Evolutionary conservation across 768 basidiomycete genomes (phyloP), one percentile per base, ranked within the genome.

Genomic region (Lactarius sp.): DNA sequence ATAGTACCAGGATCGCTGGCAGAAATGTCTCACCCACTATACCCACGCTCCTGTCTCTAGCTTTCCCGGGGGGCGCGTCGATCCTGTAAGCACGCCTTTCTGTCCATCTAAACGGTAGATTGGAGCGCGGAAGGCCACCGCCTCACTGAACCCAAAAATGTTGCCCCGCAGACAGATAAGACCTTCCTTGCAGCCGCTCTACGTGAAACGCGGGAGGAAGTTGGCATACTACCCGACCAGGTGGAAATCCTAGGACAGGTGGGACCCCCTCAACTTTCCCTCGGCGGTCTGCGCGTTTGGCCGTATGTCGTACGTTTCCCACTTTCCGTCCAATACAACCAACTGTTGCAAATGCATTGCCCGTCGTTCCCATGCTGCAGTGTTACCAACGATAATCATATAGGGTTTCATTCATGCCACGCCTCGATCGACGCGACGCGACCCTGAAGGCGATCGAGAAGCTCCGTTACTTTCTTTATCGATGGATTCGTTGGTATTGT

Each of bases 201-300:
- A 44, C 77, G 90, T 55, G 90, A 93, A 75, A 86, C 88, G 0
- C 75, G 80, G 22, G 90, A 92, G 71, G 90, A 92, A 71, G 72
- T 90, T 52, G 87, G 87, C 6, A 78, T 92, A 51, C 70, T 73
- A 37, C 79, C 85, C n/a, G 70, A 74, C 41, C 80, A 82, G 66
- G 76, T 92, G 22, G 85, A 91, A 52, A 74, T 90, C 52, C 73
- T 91, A 0, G 91, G 90, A 6, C 73, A 79, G 60, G 75, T 90
- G 18, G 83, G 84, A 10, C 85, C 88, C 4, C 77, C 87, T 1
- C 82, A 87, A 70, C 69, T 77, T 36, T 87, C 83, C 62, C 75
- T 85, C 36, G 72, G 76, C 18, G 84, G 85, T 22, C 75, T 88
- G 74, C 74, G 79, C 16, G 90, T 92, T 9, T 89, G 86, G 85